Percentiles rank a stretch among this genome's conserved stretches.
Evolutionary conservation across 306 rosid genomes (phyloP).

Genomic region (Sicyos edulis): DNA sequence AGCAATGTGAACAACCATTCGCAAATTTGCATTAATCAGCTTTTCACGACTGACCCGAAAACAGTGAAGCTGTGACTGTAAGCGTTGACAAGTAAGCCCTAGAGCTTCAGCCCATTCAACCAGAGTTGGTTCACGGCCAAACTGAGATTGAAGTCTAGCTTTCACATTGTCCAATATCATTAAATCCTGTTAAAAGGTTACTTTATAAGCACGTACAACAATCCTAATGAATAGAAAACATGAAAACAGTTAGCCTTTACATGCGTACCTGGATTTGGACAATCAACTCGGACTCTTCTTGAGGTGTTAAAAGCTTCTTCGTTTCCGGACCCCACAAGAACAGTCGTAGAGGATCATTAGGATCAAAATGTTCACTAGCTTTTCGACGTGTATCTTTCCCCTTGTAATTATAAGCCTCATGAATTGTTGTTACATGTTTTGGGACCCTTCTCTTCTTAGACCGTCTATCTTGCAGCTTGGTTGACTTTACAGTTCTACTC

Average conservation of each 20-base stretch:
- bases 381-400: slow-evolving; percentile 39
- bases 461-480: slow-evolving; percentile 56
- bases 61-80: slow-evolving; percentile 46
- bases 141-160: slow-evolving; percentile 64
- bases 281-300: slow-evolving; percentile 70
- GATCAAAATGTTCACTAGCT: slow-evolving; percentile 45
- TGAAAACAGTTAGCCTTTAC: not conserved
- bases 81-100: slow-evolving; percentile 49
- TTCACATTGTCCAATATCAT: slow-evolving; percentile 57
- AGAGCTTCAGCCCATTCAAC: slow-evolving; percentile 83
- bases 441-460: slow-evolving; percentile 55
- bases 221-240: slow-evolving; percentile 14
- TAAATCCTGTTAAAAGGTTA: slow-evolving; percentile 56
- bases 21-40: slow-evolving; percentile 59
- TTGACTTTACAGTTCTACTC: slow-evolving; percentile 54
- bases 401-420: slow-evolving; percentile 34
- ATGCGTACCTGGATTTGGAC: slow-evolving; percentile 58
- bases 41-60: slow-evolving; percentile 59
- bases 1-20: slow-evolving; percentile 92
- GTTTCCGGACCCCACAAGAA: slow-evolving; percentile 77
- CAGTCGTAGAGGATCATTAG: slow-evolving; percentile 60
- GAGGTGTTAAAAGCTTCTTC: slow-evolving; percentile 59
- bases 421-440: slow-evolving; percentile 26
- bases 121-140: slow-evolving; percentile 75
- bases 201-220: slow-evolving; percentile 27